Evolutionary conservation across 2,329 filamentous ascomycete genomes (phyloP).

Genomic region (Seiridium cupressi): DNA sequence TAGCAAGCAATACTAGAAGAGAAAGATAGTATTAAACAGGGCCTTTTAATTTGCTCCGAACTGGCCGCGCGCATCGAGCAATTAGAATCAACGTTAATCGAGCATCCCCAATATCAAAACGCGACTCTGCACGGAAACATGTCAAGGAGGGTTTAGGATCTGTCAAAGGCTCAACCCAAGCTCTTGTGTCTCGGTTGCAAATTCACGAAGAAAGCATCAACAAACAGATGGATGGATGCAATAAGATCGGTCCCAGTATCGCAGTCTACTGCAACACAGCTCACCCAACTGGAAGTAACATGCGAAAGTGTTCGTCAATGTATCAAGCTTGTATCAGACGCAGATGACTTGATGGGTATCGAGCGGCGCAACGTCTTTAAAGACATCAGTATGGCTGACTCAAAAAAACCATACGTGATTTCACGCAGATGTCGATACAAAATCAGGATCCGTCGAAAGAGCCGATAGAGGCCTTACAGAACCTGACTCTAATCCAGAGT

Average conservation of each 20-base stretch:
- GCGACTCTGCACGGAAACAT: slow-evolving; percentile 6
- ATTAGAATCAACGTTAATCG: slow-evolving; percentile 1
- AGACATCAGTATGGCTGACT: slow-evolving; percentile 10
- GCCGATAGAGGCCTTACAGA: not conserved
- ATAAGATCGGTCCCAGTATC: slow-evolving; percentile 1
- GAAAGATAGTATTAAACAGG: slow-evolving; percentile 10
- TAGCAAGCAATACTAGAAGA: slow-evolving; percentile 9
- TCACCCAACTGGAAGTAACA: slow-evolving; percentile 8
- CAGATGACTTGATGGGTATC: slow-evolving; percentile 3
- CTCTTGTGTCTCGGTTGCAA: slow-evolving; percentile 8
- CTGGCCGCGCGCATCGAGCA: slow-evolving; percentile 9
- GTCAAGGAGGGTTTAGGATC: not conserved
- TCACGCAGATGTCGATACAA: slow-evolving; percentile 2
- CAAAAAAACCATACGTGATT: slow-evolving; percentile 9
- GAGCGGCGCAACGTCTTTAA: slow-evolving; percentile 11
- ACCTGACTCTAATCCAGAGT: not conserved
- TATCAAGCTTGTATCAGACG: slow-evolving; percentile 8
- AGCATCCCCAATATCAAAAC: slow-evolving; percentile 8
- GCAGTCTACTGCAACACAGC: slow-evolving; percentile 1
- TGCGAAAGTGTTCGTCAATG: slow-evolving; percentile 11
- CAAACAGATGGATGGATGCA: not conserved
- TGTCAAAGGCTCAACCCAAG: slow-evolving; percentile 4
- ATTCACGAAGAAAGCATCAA: slow-evolving; percentile 5
- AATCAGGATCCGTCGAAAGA: not conserved
- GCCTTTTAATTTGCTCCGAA: slow-evolving; percentile 10